Evolutionary conservation across 345 rosid species (phyloP), one percentile per base, ranked within the genome.

Genomic region (Camelina sativa): DNA sequence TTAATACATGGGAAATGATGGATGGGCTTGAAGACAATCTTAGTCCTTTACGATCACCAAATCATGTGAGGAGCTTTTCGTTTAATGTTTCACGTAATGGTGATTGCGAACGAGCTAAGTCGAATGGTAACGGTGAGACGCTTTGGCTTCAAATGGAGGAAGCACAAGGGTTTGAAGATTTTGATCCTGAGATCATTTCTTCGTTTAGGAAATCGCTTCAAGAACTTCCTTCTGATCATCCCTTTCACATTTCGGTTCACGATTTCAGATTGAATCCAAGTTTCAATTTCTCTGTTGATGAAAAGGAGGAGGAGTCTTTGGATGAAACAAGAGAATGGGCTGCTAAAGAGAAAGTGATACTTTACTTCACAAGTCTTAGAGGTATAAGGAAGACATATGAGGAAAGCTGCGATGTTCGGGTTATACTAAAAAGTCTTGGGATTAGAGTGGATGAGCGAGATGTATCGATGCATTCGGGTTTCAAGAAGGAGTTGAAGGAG

Each of bases 1-100:
- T 92, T 80, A 95, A 95, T 65, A 61, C 92, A 0, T 95, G 99
- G 99, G 97, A 95, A 59, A 67, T 95, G 71, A 92, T 92, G 99
- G 97, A 78, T 54, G 99, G 97, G 11, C 93, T 92, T 57, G 96
- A 95, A 72, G 99, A 92, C 78, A 35, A 44, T 23, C 7, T 34
- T 5, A 84, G 84, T 30, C 90, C 88, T 59, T 38, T 59, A 8
- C 76, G 79, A 19, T 69, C 85, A 32, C 84, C 87, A 5, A 79
- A 57, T 41, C 93, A 82, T 53, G 35, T 79, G n/a, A 84, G 85
- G 34, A 95, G 97, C 74, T 95, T 92, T 74, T 92, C 97, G 2
- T 94, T 90, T 53, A 89, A 86, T 76, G 4, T 84, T 51, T 56
- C 77, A 25, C 71, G 75, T 34, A 71, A 69, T 23, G 71, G 20